phyloP scores from a whole-genome alignment of 805 yeast genomes.

The Spathaspora hagerdaliae region DNA sequence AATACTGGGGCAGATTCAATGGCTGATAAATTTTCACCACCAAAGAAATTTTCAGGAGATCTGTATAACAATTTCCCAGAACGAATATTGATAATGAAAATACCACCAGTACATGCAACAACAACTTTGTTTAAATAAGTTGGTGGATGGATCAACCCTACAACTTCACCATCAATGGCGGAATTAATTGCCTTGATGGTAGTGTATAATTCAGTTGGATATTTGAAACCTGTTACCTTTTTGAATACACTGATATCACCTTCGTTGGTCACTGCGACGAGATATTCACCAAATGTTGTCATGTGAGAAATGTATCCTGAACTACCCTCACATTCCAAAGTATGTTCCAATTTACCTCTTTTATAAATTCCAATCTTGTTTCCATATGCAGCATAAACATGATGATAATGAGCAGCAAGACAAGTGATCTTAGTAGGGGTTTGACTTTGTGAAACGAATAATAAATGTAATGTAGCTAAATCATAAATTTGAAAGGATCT shows the following conservation, averaged over 20 bases:
- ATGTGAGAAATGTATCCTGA: slow-evolving; percentile 43
- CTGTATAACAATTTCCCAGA: slow-evolving; percentile 69
- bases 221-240: slow-evolving; percentile 40
- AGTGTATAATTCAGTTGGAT: slow-evolving; percentile 65
- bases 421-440: slow-evolving; percentile 68
- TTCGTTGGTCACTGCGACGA: slow-evolving; percentile 49
- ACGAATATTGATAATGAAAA: slow-evolving; percentile 68
- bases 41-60: slow-evolving; percentile 40
- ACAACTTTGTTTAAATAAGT: slow-evolving; percentile 88
- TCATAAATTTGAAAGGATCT: slow-evolving; percentile 89
- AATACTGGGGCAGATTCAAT: slow-evolving; percentile 82
- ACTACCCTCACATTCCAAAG: slow-evolving; percentile 22
- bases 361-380: slow-evolving; percentile 70
- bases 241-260: slow-evolving; percentile 53
- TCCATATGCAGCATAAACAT: slow-evolving; percentile 75
- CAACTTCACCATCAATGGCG: slow-evolving; percentile 65
- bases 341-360: slow-evolving; percentile 67
- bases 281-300: slow-evolving; percentile 71
- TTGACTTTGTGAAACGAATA: slow-evolving; percentile 81
- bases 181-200: slow-evolving; percentile 48
- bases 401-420: slow-evolving; percentile 76
- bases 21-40: slow-evolving; percentile 44
- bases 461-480: slow-evolving; percentile 75
- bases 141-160: slow-evolving; percentile 74
- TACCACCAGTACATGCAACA: slow-evolving; percentile 65